Evolutionary conservation across 345 rosid genomes (phyloP).

Genomic region (Hibiscus syriacus): DNA sequence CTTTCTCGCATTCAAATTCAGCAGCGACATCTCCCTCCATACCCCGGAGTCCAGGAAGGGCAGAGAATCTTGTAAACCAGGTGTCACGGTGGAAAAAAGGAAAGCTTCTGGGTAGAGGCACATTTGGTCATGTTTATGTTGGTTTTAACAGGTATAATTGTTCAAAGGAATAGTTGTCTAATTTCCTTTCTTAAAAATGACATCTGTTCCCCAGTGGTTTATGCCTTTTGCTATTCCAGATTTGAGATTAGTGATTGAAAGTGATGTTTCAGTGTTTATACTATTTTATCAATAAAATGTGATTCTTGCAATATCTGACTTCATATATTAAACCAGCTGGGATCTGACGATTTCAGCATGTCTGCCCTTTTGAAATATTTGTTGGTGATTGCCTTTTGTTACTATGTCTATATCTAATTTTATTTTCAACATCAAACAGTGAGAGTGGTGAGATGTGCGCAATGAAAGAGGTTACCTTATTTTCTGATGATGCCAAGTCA

Average conservation of each 20-base stretch:
- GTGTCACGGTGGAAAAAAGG: slow-evolving; percentile 74
- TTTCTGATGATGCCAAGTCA: slow-evolving; percentile 60
- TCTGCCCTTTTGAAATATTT: neutral
- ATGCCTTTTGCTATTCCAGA: neutral
- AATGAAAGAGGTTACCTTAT: slow-evolving; percentile 53
- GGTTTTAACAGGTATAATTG: slow-evolving; percentile 59
- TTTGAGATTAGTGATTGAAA: neutral
- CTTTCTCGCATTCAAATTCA: slow-evolving; percentile 61
- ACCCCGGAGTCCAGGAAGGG: slow-evolving; percentile 70
- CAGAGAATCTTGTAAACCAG: slow-evolving; percentile 50
- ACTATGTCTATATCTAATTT: slow-evolving; percentile 12
- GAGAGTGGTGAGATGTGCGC: slow-evolving; percentile 67
- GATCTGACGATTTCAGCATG: neutral
- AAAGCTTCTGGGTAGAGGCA: slow-evolving; percentile 68
- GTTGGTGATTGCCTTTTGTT: neutral
- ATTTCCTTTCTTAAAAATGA: neutral
- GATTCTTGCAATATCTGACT: neutral
- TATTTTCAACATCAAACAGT: slow-evolving; percentile 17
- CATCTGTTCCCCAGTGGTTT: neutral
- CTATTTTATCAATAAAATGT: slow-evolving; percentile 2
- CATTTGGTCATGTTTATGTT: slow-evolving; percentile 71
- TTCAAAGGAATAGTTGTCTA: neutral
- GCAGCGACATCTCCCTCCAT: slow-evolving; percentile 68
- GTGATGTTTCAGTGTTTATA: neutral
- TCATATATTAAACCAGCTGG: neutral